Conservation (phyloP, 148 eudicot genomes). For the Diospyros kaki region DNA sequence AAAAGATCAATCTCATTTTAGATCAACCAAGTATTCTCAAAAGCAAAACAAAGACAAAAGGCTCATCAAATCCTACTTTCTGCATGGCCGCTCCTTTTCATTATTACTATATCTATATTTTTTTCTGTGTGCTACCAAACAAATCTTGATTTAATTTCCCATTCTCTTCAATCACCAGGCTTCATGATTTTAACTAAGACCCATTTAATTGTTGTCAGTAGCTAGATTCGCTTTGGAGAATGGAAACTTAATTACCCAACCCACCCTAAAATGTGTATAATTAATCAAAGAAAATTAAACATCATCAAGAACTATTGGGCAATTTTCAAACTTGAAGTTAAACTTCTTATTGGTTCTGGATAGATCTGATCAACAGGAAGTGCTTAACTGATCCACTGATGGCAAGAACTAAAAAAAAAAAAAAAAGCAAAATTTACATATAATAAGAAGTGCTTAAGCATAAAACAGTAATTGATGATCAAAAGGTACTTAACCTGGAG, state of each 20-base stretch:
- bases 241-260: no score
- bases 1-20: neutral
- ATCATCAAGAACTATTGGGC: no score
- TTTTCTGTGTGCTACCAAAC: neutral
- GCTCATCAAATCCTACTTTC: neutral
- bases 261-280: no score
- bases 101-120: neutral
- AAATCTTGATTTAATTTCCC: neutral
- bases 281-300: no score
- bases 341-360: no score
- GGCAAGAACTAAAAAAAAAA: neutral
- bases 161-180: neutral
- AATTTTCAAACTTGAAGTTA: no score
- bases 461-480: no score
- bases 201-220: neutral
- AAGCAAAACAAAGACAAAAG: neutral
- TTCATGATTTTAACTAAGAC: no score
- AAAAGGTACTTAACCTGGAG: neutral
- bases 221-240: no score
- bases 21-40: neutral
- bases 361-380: neutral
- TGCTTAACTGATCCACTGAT: neutral
- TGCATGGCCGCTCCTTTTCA: neutral
- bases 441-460: no score
- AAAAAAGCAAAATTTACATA: neutral